Conservation (phyloP, 371 early-diverging fungal species). For the Mucor sp. region DNA sequence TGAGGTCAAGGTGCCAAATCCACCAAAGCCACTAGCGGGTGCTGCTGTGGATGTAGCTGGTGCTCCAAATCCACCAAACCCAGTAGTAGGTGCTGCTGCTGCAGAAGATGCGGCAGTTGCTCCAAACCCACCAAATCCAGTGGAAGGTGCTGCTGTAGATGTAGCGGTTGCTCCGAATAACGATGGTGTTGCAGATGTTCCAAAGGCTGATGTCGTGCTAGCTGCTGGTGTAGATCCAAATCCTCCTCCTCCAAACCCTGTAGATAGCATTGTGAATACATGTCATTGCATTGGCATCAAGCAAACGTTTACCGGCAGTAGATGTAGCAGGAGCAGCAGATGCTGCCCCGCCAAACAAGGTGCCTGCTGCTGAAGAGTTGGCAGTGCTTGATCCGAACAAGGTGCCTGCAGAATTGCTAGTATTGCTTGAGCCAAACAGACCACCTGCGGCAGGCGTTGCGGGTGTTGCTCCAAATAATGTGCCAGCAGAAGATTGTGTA, state of each 20-base stretch:
- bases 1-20: conserved; percentile 10
- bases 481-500: conserved; percentile 36
- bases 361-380: conserved; percentile 36
- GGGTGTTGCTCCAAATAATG: conserved; percentile 31
- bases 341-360: conserved; percentile 41
- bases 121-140: conserved; percentile 10
- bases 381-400: conserved; percentile 18
- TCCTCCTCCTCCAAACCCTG: neutral
- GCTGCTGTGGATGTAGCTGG: conserved; percentile 11
- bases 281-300: neutral
- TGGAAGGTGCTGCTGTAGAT: conserved; percentile 7
- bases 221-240: conserved; percentile 18
- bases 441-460: conserved; percentile 1
- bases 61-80: conserved; percentile 8
- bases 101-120: conserved; percentile 15
- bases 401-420: conserved; percentile 20
- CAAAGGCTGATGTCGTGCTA: neutral
- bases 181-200: neutral
- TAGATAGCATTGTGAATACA: neutral
- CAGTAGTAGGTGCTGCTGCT: conserved; percentile 2
- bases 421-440: conserved; percentile 13
- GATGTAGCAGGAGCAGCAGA: conserved; percentile 23
- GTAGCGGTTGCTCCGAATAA: conserved; percentile 18
- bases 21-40: conserved; percentile 11
- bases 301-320: conserved; percentile 6